These are phyloP conservation scores for Yamadazyma sp. DNA, from an alignment of 805 yeast species.

Conservation along the genomic window DNA sequence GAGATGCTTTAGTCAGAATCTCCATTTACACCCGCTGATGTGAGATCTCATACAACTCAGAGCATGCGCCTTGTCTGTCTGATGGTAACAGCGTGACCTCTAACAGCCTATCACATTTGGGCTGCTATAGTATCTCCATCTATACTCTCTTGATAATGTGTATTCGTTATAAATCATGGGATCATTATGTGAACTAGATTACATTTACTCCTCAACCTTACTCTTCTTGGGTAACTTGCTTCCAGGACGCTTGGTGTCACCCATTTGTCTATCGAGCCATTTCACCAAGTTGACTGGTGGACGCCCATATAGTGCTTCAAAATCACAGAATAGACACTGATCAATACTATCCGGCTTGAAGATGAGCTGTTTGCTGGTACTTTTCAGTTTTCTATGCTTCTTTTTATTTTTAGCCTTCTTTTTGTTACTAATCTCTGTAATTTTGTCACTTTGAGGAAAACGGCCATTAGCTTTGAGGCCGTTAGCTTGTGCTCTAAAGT, in stretches of 20 bases:
- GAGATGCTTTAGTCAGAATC: too few species aligned
- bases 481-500: slow-evolving; percentile 11
- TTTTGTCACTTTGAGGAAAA: slow-evolving; percentile 11
- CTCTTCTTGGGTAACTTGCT: background rate
- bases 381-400: slow-evolving; percentile 22
- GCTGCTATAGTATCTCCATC: too few species aligned
- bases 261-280: slow-evolving; percentile 42
- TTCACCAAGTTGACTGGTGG: slow-evolving; percentile 52
- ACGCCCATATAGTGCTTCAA: slow-evolving; percentile 49
- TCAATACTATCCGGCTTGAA: slow-evolving; percentile 14
- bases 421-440: slow-evolving; percentile 21
- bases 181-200: too few species aligned
- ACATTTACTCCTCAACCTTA: too few species aligned
- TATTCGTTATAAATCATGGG: slow-evolving; percentile 1
- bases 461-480: slow-evolving; percentile 10
- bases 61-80: too few species aligned
- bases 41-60: too few species aligned
- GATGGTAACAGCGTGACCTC: background rate
- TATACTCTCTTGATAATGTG: too few species aligned
- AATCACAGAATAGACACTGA: slow-evolving; percentile 51
- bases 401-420: slow-evolving; percentile 15
- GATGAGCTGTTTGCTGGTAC: background rate
- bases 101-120: background rate
- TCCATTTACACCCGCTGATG: too few species aligned
- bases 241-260: background rate